phyloP scores from a whole-genome alignment of 2,329 filamentous ascomycete species.

The Cladorrhinum sp. region DNA sequence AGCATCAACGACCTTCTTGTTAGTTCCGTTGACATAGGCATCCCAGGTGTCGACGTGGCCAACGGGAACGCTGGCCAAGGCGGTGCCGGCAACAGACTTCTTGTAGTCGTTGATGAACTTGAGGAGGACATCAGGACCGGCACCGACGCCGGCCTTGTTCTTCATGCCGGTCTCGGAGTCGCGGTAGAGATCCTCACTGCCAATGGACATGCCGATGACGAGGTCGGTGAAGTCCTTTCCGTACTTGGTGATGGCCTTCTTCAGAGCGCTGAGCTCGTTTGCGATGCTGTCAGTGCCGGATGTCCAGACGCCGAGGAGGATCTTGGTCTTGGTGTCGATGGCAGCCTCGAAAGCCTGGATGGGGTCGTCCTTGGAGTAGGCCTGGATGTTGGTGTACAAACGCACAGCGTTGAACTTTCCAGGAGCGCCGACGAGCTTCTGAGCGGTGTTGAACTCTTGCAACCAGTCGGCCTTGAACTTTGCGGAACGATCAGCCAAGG shows the following conservation, averaged over 20 bases:
- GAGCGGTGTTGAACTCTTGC: conserved; percentile 44
- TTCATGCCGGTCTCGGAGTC: conserved; percentile 57
- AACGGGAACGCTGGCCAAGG: conserved; percentile 48
- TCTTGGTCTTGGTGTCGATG: conserved; percentile 55
- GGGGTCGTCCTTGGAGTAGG: conserved; percentile 71
- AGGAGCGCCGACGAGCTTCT: conserved; percentile 44
- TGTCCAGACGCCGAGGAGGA: conserved; percentile 65
- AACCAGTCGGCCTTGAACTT: conserved; percentile 52
- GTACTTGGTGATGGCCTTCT: conserved; percentile 52
- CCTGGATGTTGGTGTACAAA: conserved; percentile 67
- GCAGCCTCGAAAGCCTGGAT: conserved; percentile 76
- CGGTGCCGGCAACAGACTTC: conserved; percentile 48
- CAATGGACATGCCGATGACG: conserved; percentile 63
- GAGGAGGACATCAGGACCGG: conserved; percentile 56
- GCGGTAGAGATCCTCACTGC: conserved; percentile 67
- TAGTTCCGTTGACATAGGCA: conserved; percentile 57
- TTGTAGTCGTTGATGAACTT: conserved; percentile 65
- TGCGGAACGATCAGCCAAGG: conserved; percentile 45
- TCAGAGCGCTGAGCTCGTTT: conserved; percentile 59
- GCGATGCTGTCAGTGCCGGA: conserved; percentile 54
- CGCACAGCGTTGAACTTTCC: conserved; percentile 58
- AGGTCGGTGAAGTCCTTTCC: conserved; percentile 53
- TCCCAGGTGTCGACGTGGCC: conserved; percentile 71
- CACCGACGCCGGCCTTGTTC: conserved; percentile 61
- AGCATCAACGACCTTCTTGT: conserved; percentile 58